Evolutionary conservation across 2,329 filamentous ascomycete species (phyloP).

Genomic region (Beauveria bassiana): DNA sequence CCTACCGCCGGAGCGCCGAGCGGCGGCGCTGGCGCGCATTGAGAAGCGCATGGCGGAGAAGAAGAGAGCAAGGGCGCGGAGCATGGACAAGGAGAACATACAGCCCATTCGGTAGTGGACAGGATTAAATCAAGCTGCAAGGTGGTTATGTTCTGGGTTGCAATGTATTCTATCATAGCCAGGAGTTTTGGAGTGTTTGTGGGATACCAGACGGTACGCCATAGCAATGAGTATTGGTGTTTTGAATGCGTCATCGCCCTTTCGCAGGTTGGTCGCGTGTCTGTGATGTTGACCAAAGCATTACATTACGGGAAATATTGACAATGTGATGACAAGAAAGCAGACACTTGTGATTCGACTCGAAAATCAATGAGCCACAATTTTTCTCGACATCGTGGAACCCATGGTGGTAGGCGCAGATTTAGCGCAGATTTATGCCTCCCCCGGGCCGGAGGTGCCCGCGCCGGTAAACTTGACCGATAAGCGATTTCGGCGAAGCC

Average conservation of each 20-base stretch:
- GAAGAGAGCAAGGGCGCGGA: conserved; percentile 27
- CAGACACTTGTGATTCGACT: too few relatives aligned
- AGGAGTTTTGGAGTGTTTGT: conserved; percentile 6
- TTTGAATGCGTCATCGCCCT: not conserved
- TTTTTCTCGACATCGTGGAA: too few relatives aligned
- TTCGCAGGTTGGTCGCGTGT: not conserved
- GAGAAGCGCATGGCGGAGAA: conserved; percentile 47
- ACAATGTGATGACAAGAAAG: too few relatives aligned
- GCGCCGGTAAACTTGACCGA: not conserved
- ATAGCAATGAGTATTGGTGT: not conserved
- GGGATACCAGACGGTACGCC: not conserved
- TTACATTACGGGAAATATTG: not conserved
- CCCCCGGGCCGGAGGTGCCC: not conserved
- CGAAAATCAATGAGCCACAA: too few relatives aligned
- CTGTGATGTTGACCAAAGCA: too few relatives aligned
- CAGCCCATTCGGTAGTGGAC: conserved; percentile 22
- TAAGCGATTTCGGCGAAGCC: conserved; percentile 11
- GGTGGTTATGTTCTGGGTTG: not conserved
- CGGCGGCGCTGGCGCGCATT: conserved; percentile 47
- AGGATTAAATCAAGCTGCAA: too few relatives aligned
- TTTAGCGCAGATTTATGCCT: too few relatives aligned
- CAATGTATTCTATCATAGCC: conserved; percentile 1
- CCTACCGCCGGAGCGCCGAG: conserved; percentile 42
- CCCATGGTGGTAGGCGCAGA: too few relatives aligned
- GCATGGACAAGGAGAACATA: conserved; percentile 45